Evolutionary conservation across 1,139 yeast genomes (phyloP).

Genomic region (Geotrichum bryndzae): DNA sequence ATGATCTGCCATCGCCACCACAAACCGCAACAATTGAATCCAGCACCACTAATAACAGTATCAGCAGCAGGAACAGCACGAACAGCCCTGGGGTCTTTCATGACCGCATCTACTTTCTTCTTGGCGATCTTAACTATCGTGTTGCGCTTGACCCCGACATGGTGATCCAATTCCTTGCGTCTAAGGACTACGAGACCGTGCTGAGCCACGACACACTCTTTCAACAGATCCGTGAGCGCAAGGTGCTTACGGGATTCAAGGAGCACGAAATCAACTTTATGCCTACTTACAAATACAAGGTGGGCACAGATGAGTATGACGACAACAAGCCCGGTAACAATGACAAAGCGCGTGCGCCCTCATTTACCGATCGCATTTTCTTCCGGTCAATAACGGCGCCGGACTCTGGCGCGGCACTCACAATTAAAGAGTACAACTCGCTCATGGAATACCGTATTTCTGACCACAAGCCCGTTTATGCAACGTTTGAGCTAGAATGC

Average conservation of each 20-base stretch:
- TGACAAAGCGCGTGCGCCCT: slow-evolving; percentile 54
- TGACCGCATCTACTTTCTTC: slow-evolving; percentile 41
- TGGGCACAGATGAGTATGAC: slow-evolving; percentile 38
- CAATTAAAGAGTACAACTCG: slow-evolving; percentile 30
- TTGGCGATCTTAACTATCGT: slow-evolving; percentile 77
- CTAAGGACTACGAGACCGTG: slow-evolving; percentile 40
- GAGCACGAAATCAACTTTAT: slow-evolving; percentile 61
- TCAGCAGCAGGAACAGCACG: background rate
- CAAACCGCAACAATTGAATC: background rate
- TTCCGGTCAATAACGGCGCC: slow-evolving; percentile 13
- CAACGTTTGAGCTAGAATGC: slow-evolving; percentile 45
- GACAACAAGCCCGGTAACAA: slow-evolving; percentile 28
- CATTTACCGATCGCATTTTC: slow-evolving; percentile 73
- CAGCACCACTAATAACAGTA: slow-evolving; percentile 2
- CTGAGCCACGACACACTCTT: slow-evolving; percentile 44
- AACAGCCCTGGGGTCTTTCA: background rate
- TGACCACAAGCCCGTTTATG: slow-evolving; percentile 71
- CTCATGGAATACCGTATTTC: slow-evolving; percentile 43
- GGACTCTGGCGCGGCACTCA: slow-evolving; percentile 23
- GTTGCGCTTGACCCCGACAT: slow-evolving; percentile 43
- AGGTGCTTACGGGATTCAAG: slow-evolving; percentile 48
- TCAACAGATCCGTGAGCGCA: slow-evolving; percentile 44
- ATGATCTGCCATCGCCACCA: background rate
- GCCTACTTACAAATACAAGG: slow-evolving; percentile 63
- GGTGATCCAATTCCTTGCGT: slow-evolving; percentile 34